Base-by-base conservation (phyloP, 345 rosid species). In the Populus deltoides region DNA sequence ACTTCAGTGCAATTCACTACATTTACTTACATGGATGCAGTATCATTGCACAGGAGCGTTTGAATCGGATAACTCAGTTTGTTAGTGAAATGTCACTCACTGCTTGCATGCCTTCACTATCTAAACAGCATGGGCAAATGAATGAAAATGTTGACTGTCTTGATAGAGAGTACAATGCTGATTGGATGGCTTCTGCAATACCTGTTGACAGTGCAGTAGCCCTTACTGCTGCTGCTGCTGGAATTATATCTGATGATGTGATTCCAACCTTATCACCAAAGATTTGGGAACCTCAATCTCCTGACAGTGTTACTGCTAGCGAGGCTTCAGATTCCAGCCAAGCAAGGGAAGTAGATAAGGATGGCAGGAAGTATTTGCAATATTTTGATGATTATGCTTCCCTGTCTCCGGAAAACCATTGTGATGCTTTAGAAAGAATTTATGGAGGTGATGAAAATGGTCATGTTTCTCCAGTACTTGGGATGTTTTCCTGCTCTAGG, bases 11-110 rank as follows among this genome's bases (percentile, higher is more conserved):
- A 55, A 77, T 78, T 81, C 68, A 79, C 72, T 72, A 68, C 62
- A 66, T 80, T 84, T 81, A 53, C 81, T 77, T 75, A 76, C 79
- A 79, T 84, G 83, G 82, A 75, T 91, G 94, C 93, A 96, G 99
- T 77, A 92, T 96, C 81, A 88, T 93, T 74, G 93, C 99, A 75
- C 99, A 96, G 82, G 99, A 96, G 90, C 98, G 98, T 59, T 89
- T 96, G 83, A 92, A 90, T 78, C 85, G 99, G 79, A 91, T 93
- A 82, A 93, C 99, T 36, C 89, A 90, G 66, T 91, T 92, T 85
- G 88, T 93, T 78, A 85, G 76, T 78, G 98, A 92, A 84, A 76
- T 93, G 87, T 88, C 97, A 65, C 86, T 89, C 66, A 83, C 87
- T 51, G 86, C 85, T 81, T 79, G 73, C 49, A 43, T 75, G 75